Evolutionary conservation across 2,329 filamentous ascomycete genomes (phyloP), one percentile per base, ranked within the genome.

Genomic region (Daldinia eschscholtzii): DNA sequence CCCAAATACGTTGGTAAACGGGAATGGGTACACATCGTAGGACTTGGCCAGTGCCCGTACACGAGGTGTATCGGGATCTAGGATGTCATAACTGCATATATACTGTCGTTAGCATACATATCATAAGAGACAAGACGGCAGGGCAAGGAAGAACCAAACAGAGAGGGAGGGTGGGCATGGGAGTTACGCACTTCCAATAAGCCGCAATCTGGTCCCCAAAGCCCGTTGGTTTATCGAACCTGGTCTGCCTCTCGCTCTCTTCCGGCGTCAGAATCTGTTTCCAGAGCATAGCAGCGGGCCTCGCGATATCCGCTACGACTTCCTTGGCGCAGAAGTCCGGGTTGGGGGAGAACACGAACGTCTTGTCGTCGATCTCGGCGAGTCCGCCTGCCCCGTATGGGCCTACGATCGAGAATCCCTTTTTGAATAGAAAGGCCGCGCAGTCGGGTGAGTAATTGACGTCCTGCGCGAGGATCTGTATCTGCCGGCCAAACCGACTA

Each of bases 271-370:
- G 23, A 3, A 70, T 53, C 18, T 61, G 57, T n/a, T 28, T 28
- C 69, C 71, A 73, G 61, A 73, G 65, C 69, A 73, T 72, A 58
- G 65, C 70, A 1, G 69, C 71, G n/a, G 71, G 71, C 41, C 64
- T 23, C 13, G 55, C 65, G n/a, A 68, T 18, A 7, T 73, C 71
- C 12, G 71, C 67, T 10, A 73, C 60, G 58, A 72, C 20, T 57
- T 73, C 71, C 55, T 66, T 68, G 46, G 67, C 39, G 56, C 64
- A 70, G 48, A 57, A 62, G 1, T 2, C 0, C 5, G 69, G 44
- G 20, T 33, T 20, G 2, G 71, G 71, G 2, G 71, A 67, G 52
- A 72, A 73, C 2, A 73, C 67, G 2, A 73, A 35, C 6, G 71
- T 72, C 2, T 15, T 42, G 6, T 62, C 59, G 50, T 73, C 61